Evolutionary conservation across 1,139 yeast genomes (phyloP).

Genomic region (Lodderomyces elongisporus): DNA sequence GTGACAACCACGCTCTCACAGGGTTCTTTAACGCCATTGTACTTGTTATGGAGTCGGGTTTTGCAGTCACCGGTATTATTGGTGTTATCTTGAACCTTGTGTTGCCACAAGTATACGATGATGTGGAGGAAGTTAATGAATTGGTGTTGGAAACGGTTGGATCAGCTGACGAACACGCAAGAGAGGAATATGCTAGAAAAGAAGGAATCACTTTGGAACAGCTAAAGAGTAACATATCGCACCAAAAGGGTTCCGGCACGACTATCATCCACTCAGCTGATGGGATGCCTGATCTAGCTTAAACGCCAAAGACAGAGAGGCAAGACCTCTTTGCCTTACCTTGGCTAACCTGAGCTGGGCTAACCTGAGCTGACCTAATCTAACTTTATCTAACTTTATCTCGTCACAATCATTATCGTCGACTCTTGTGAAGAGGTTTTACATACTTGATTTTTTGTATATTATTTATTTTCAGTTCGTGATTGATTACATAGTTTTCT

Average conservation of each 20-base stretch:
- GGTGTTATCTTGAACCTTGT: constrained; percentile 68
- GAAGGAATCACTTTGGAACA: constrained; percentile 29
- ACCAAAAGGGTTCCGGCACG: constrained; percentile 9
- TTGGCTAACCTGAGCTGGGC: too few species aligned
- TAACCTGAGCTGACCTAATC: too few species aligned
- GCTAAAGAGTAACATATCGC: constrained; percentile 8
- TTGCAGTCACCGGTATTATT: constrained; percentile 74
- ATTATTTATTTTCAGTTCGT: too few species aligned
- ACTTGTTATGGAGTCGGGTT: constrained; percentile 83
- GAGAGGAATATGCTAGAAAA: constrained; percentile 33
- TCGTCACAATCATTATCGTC: too few species aligned
- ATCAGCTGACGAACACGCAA: constrained; percentile 39
- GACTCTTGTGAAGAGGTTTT: too few species aligned
- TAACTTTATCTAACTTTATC: too few species aligned
- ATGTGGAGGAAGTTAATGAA: constrained; percentile 48
- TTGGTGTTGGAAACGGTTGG: constrained; percentile 44
- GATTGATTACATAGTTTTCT: too few species aligned
- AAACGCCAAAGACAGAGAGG: too few species aligned
- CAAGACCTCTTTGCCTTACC: too few species aligned
- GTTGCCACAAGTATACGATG: constrained; percentile 69
- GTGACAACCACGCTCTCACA: constrained; percentile 53
- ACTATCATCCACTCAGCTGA: constrained; percentile 6
- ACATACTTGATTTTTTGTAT: too few species aligned
- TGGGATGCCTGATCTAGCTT: constrained; percentile 9
- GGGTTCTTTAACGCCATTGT: constrained; percentile 80